Conservation (phyloP, 345 rosid genomes). For the Populus alba region DNA sequence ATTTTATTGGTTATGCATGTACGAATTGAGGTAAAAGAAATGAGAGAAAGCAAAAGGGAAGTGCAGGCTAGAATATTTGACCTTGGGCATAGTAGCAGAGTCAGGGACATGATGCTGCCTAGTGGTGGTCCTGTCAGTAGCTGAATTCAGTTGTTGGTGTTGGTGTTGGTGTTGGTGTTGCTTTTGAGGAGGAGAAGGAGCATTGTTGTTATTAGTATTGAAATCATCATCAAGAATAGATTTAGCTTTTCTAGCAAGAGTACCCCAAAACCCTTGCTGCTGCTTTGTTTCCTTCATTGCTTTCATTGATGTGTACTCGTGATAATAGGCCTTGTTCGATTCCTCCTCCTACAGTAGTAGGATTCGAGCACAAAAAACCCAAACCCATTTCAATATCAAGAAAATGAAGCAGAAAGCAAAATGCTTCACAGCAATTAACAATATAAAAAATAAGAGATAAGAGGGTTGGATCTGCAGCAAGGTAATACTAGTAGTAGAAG, state of each 20-base stretch:
- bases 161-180: constrained; percentile 6
- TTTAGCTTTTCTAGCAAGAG: constrained; percentile 30
- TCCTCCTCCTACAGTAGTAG: constrained; percentile 36
- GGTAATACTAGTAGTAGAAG: not conserved
- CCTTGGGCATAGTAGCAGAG: constrained; percentile 11
- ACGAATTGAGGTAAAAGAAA: not conserved
- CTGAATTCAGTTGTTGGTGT: constrained; percentile 1
- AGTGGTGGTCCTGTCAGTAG: not conserved
- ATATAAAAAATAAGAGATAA: not conserved
- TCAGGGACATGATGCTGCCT: not conserved
- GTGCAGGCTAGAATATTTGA: not conserved
- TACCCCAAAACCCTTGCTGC: constrained; percentile 29
- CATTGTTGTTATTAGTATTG: not conserved
- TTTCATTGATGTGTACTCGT: constrained; percentile 43
- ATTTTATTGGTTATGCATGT: not conserved
- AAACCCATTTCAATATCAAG: not conserved
- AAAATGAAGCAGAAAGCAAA: not conserved
- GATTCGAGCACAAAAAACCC: not conserved
- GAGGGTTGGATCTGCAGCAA: not conserved
- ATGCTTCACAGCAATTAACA: not conserved
- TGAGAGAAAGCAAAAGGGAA: not conserved
- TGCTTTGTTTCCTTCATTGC: constrained; percentile 46
- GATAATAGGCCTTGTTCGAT: constrained; percentile 15
- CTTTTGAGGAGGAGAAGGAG: not conserved
- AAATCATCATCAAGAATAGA: constrained; percentile 26